Evolutionary conservation across 345 rosid species (phyloP), one percentile per base, ranked within the genome.

Genomic region (Brassica nigra): DNA sequence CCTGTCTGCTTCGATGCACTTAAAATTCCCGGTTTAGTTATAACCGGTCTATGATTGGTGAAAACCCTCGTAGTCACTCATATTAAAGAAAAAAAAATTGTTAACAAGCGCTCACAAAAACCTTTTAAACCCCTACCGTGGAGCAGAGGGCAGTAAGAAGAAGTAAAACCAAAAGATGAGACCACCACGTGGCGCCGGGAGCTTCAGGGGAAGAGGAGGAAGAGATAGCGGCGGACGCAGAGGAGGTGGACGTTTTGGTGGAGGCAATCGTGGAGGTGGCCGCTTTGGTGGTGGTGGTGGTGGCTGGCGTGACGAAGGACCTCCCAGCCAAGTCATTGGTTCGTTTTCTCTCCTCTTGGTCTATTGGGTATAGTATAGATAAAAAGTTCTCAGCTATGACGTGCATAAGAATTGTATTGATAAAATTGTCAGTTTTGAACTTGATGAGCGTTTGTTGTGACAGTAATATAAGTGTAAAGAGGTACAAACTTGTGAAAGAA

Each of bases 291-390:
- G 85, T 36, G 83, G 86, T 68, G 84, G 85, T 57, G 62, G 62
- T 55, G 20, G 29, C 31, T 78, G 83, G 7, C 83, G 75, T 80
- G 97, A 93, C 75, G 98, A 91, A 59, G 98, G 98, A 10, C 98
- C 97, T 84, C 98, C 98, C 59, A 83, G 86, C 55, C 90, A 91
- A 89, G 95, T 93, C 77, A 83, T 93, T 30, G 79, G 83, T 93
- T 68, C 20, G 90, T 86, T 70, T 61, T 66, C 5, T 68, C 20
- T 9, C 34, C 23, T 57, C 54, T 86, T 16, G 16, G 34, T 55
- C 16, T 36, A 36, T 36, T 36, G 39, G 39, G 49, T 2, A 39
- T 6, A 9, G 12, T 39, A 39, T 39, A 9, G 12, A 44, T 11
- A 44, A 42, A 44, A 42, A 49, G 30, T 42, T 29, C 62, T 69